A percentile compares a stretch with the other conserved stretches of the same genome.
Evolutionary conservation across 768 basidiomycete species (phyloP).

Genomic region (Coprinopsis strossmayeri): DNA sequence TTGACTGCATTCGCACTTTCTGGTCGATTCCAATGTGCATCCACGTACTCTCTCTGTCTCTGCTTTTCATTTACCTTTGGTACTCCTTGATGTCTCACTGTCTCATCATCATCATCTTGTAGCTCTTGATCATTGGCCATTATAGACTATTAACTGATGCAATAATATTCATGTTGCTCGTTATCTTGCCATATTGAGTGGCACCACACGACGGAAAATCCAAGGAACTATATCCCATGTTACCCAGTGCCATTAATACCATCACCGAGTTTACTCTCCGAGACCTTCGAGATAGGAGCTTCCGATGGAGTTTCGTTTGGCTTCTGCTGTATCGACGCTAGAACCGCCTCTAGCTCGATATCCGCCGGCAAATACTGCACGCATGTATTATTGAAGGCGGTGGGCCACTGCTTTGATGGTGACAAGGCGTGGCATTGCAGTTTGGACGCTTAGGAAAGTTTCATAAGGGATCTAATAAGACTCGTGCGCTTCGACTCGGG

Average conservation of each 20-base stretch:
- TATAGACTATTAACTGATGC: neutral
- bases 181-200: too few relatives aligned
- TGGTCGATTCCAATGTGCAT: too few relatives aligned
- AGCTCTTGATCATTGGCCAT: neutral
- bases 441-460: slow-evolving; percentile 33
- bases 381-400: slow-evolving; percentile 64
- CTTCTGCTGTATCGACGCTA: neutral
- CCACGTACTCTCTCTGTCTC: too few relatives aligned
- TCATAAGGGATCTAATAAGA: neutral
- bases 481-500: neutral
- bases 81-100: neutral
- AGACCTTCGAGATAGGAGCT: neutral
- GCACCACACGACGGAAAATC: too few relatives aligned
- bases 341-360: neutral
- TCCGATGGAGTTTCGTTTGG: neutral
- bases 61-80: too few relatives aligned
- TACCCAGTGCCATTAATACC: neutral
- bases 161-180: neutral
- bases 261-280: neutral
- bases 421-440: slow-evolving; percentile 45
- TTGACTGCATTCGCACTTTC: neutral
- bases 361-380: slow-evolving; percentile 35
- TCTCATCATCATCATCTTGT: slow-evolving; percentile 2
- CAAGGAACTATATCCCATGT: too few relatives aligned
- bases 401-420: slow-evolving; percentile 39